phyloP scores from a whole-genome alignment of 1,139 yeast species.

The Entelexis paramagnoliae region DNA sequence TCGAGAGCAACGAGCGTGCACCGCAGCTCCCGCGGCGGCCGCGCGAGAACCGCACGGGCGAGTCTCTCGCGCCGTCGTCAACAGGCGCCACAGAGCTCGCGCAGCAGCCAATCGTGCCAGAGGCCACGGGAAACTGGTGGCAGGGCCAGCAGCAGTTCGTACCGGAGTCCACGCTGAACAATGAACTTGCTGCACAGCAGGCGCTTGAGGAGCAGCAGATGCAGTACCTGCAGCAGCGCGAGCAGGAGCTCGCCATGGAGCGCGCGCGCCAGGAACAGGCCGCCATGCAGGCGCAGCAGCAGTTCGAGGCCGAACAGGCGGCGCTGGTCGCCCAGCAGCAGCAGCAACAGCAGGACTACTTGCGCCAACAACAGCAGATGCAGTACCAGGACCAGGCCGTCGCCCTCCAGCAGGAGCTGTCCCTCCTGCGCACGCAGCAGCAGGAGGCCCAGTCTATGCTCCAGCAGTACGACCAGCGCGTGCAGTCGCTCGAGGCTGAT shows the following conservation, averaged over 20 bases:
- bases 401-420: conserved; percentile 70
- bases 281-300: conserved; percentile 52
- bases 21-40: conserved; percentile 40
- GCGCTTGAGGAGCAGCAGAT: conserved; percentile 42
- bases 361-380: conserved; percentile 59
- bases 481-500: conserved; percentile 71
- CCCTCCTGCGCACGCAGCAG: conserved; percentile 67
- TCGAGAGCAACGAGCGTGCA: conserved; percentile 39
- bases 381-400: conserved; percentile 74
- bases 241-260: conserved; percentile 41
- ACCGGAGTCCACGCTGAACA: neutral
- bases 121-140: conserved; percentile 40
- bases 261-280: conserved; percentile 38
- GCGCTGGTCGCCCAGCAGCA: conserved; percentile 60
- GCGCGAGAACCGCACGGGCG: conserved; percentile 27
- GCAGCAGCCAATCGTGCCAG: conserved; percentile 20
- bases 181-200: conserved; percentile 26
- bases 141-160: conserved; percentile 21
- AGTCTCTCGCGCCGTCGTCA: conserved; percentile 27
- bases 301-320: conserved; percentile 62
- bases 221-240: conserved; percentile 41
- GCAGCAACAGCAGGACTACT: conserved; percentile 61
- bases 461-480: conserved; percentile 81
- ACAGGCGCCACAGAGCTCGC: conserved; percentile 19
- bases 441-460: conserved; percentile 78